Evolutionary conservation across 495 filamentous ascomycete genomes (phyloP), one percentile per base, ranked within the genome.

Genomic region (Neohortaea acidophila): DNA sequence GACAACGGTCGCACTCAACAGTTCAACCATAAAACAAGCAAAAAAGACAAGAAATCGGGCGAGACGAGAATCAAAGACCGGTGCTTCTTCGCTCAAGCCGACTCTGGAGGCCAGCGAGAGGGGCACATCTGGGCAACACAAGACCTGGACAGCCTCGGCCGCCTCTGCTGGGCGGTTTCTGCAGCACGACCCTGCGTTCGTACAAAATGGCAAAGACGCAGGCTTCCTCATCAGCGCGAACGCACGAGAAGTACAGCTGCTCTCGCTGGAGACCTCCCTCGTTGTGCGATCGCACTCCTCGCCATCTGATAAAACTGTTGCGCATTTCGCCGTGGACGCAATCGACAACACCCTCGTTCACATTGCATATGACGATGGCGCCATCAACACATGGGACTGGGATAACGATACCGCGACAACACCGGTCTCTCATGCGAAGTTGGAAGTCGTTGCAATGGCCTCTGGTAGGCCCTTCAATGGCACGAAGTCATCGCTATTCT

Each of bases 381-480:
- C 54, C 18, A 62, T 93, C 14, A 78, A 71, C 57, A 56, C 70
- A 23, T 82, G 85, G 69, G 67, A 92, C 50, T 94, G 84, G 84
- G 5, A 14, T 11, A 12, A 14, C 2, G 36, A 39, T 15, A 19
- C 19, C 8, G 4, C n/a, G 15, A 9, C 8, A 4, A 9, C 5
- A 36, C 6, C 3, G 12, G 3, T 5, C 10, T 17, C 3, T 5
- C 24, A 3, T n/a, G 9, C 17, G 11, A 28, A 39, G 13, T 4
- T 7, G 2, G n/a, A 15, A 10, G 13, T 30, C 8, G 3, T 9
- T 17, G 23, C 26, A 13, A 30, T 29, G 17, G 36, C 36, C 4
- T 14, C 11, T 18, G 33, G 6, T 5, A 8, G 23, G 4, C 8
- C 18, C 3, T 4, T 18, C n/a, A n/a, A 10, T 5, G 17, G 11